A percentile compares a stretch with the other conserved stretches of the same genome.
Conservation (phyloP, 805 yeast genomes). For the Candida coquimbonensis region DNA sequence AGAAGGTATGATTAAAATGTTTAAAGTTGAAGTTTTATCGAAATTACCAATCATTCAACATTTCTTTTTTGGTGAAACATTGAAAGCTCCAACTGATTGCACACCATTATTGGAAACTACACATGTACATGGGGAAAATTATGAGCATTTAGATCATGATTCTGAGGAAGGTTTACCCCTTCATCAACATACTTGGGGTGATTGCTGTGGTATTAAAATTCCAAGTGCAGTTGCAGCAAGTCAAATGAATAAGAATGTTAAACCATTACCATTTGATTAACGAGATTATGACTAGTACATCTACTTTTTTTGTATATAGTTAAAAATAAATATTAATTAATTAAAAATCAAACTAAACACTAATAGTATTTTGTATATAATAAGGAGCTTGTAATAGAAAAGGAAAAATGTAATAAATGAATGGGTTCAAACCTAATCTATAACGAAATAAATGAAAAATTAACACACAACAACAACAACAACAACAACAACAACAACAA, state of each 20-base stretch:
- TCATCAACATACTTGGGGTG: slow-evolving; percentile 75
- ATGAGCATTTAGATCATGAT: slow-evolving; percentile 32
- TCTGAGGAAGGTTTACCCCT: slow-evolving; percentile 25
- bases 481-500: too few species aligned
- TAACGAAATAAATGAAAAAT: too few species aligned
- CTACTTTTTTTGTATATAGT: too few species aligned
- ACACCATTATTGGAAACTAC: slow-evolving; percentile 22
- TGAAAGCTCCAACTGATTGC: slow-evolving; percentile 70
- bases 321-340: too few species aligned
- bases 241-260: slow-evolving; percentile 35
- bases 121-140: slow-evolving; percentile 20
- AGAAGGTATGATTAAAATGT: slow-evolving; percentile 95
- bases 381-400: too few species aligned
- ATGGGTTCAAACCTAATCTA: too few species aligned
- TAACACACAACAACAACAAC: too few species aligned
- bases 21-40: slow-evolving; percentile 82
- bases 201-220: slow-evolving; percentile 93
- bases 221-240: slow-evolving; percentile 95
- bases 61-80: slow-evolving; percentile 70
- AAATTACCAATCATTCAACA: slow-evolving; percentile 94
- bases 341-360: too few species aligned
- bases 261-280: slow-evolving; percentile 64
- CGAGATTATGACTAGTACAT: background rate
- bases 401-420: too few species aligned
- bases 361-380: too few species aligned